Evolutionary conservation across 2,329 filamentous ascomycete genomes (phyloP).

Genomic region (Aspergillus sp.): DNA sequence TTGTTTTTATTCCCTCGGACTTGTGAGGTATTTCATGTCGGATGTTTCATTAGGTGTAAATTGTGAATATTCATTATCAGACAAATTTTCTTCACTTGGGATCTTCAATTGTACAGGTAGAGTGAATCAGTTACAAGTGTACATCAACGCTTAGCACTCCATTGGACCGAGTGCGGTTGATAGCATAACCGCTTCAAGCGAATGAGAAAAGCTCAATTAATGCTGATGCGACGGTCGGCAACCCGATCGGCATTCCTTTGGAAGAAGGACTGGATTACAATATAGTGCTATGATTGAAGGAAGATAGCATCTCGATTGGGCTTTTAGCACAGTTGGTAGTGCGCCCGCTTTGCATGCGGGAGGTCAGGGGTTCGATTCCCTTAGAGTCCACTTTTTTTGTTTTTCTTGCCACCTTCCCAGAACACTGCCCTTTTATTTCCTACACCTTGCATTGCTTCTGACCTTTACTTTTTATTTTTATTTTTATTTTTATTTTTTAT

Average conservation of each 20-base stretch:
- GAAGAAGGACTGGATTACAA: no score
- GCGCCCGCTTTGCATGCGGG: slow-evolving; percentile 12
- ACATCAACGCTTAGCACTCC: no score
- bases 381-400: slow-evolving; percentile 5
- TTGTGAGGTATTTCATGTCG: slow-evolving; percentile 21
- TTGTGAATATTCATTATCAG: slow-evolving; percentile 22
- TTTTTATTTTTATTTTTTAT: no score
- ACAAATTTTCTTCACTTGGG: neutral
- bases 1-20: slow-evolving; percentile 21
- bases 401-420: neutral
- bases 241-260: neutral
- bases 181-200: no score
- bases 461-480: no score
- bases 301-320: neutral
- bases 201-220: no score
- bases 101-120: no score
- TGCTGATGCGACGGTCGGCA: slow-evolving; percentile 2
- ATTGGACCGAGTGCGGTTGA: no score
- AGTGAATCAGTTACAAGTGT: no score
- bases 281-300: rapidly evolving
- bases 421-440: neutral
- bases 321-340: slow-evolving; percentile 12
- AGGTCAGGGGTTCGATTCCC: slow-evolving; percentile 16
- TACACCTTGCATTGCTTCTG: no score
- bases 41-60: slow-evolving; percentile 33